Conservation (phyloP, 192 early-diverging fungal genomes). For the Jimgerdemannia lactiflua region DNA sequence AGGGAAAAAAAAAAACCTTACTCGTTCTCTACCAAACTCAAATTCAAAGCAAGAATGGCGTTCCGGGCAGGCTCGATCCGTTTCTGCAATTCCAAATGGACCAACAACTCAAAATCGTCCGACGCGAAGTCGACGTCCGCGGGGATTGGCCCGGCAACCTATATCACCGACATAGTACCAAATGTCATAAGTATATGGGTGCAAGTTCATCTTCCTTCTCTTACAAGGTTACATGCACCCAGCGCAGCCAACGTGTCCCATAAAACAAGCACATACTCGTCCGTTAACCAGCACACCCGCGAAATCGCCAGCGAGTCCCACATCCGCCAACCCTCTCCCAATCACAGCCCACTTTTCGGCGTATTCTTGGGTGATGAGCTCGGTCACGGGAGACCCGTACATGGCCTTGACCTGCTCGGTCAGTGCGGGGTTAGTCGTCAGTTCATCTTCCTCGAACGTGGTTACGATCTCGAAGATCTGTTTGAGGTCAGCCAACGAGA, state of each 20-base stretch:
- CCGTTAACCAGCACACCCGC: slow-evolving; percentile 60
- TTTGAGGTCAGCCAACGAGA: slow-evolving; percentile 5
- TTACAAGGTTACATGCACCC: too few relatives aligned
- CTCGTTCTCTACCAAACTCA: background rate
- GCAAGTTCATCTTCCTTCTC: too few relatives aligned
- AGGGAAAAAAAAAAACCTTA: background rate
- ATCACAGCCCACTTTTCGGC: slow-evolving; percentile 9
- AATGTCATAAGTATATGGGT: background rate
- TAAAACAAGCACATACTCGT: slow-evolving; percentile 36
- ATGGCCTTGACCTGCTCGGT: slow-evolving; percentile 18
- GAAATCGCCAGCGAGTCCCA: slow-evolving; percentile 18
- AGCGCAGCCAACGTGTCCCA: too few relatives aligned
- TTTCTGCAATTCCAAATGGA: slow-evolving; percentile 50
- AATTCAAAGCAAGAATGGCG: slow-evolving; percentile 3
- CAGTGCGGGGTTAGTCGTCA: background rate
- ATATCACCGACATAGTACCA: background rate
- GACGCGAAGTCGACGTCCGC: slow-evolving; percentile 33
- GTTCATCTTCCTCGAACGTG: background rate
- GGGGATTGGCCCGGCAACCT: slow-evolving; percentile 52
- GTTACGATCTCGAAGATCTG: background rate
- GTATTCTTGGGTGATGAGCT: slow-evolving; percentile 10
- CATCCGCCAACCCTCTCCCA: slow-evolving; percentile 3
- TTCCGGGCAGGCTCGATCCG: slow-evolving; percentile 38
- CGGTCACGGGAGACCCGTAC: slow-evolving; percentile 27
- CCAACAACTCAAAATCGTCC: slow-evolving; percentile 60